A percentile compares a stretch with the other conserved stretches of the same genome.
These are phyloP conservation scores for Scedosporium boydii DNA, from an alignment of 2,329 filamentous ascomycete genomes.

Conservation along the genomic window DNA sequence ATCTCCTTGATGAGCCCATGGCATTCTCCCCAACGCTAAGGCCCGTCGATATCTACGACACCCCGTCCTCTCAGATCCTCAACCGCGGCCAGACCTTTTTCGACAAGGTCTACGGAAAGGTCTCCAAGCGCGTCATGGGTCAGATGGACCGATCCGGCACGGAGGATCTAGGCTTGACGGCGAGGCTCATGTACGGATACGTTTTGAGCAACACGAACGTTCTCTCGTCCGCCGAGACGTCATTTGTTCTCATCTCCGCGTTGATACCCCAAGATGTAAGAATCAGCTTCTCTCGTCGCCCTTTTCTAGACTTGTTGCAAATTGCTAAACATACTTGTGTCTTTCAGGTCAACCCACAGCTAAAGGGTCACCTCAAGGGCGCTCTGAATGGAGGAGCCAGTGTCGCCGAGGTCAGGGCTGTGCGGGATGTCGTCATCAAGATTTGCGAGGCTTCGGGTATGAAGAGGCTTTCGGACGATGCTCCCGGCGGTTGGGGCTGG, in stretches of 20 bases:
- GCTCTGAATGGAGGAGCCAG: slow-evolving; percentile 40
- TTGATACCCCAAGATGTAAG: slow-evolving; percentile 41
- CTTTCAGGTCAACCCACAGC: slow-evolving; percentile 36
- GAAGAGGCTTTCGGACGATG: slow-evolving; percentile 24
- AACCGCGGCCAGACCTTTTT: slow-evolving; percentile 36
- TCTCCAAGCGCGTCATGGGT: slow-evolving; percentile 34
- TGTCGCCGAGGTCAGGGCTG: slow-evolving; percentile 36
- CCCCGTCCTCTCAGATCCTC: slow-evolving; percentile 24
- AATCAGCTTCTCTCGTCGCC: neutral
- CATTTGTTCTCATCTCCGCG: slow-evolving; percentile 39
- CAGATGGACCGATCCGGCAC: slow-evolving; percentile 39
- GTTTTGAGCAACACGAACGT: slow-evolving; percentile 37
- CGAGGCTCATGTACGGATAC: slow-evolving; percentile 38
- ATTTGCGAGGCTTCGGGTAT: slow-evolving; percentile 39
- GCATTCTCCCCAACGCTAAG: slow-evolving; percentile 28
- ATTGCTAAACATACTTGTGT: neutral
- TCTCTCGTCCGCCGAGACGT: slow-evolving; percentile 35
- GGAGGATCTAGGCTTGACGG: slow-evolving; percentile 37
- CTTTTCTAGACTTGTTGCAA: neutral
- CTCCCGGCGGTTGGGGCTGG: slow-evolving; percentile 35
- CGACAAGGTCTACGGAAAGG: slow-evolving; percentile 37
- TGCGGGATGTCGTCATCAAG: slow-evolving; percentile 32
- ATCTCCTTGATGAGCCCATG: slow-evolving; percentile 28
- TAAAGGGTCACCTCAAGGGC: slow-evolving; percentile 42
- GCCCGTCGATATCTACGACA: slow-evolving; percentile 26